Evolutionary conservation across 768 basidiomycete genomes (phyloP).

Genomic region (Termitomyces bulborhizus): DNA sequence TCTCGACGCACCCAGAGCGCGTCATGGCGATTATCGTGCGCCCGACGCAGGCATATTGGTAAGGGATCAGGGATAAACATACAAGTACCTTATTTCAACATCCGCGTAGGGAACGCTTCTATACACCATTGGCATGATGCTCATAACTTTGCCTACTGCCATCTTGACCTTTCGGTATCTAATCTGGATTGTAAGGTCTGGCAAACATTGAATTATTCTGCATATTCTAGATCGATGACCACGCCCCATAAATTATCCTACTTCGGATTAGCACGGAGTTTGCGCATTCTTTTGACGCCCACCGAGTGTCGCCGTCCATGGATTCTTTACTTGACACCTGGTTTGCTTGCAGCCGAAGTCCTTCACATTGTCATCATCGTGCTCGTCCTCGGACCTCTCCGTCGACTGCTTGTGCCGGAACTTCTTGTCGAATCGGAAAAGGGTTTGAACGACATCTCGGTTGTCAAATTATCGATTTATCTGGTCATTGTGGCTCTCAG

Average conservation of each 20-base stretch:
- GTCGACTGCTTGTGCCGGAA: slow-evolving; percentile 40
- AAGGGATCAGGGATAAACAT: slow-evolving; percentile 1
- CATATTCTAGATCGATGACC: slow-evolving; percentile 58
- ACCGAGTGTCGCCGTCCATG: slow-evolving; percentile 77
- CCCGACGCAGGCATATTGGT: slow-evolving; percentile 54
- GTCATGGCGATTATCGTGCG: slow-evolving; percentile 60
- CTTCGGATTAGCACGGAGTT: slow-evolving; percentile 46
- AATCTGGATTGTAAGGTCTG: neutral
- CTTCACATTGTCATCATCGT: slow-evolving; percentile 39
- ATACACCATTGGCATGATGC: slow-evolving; percentile 60
- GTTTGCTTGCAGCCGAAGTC: slow-evolving; percentile 55
- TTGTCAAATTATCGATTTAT: slow-evolving; percentile 48
- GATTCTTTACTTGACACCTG: slow-evolving; percentile 78
- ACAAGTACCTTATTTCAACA: neutral
- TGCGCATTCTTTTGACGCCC: slow-evolving; percentile 72
- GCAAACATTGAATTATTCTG: neutral
- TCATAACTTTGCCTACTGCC: slow-evolving; percentile 61
- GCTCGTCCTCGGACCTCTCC: slow-evolving; percentile 40
- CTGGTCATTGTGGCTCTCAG: slow-evolving; percentile 49
- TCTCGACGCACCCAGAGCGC: slow-evolving; percentile 49
- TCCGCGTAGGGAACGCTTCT: slow-evolving; percentile 43
- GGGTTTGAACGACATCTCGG: slow-evolving; percentile 36
- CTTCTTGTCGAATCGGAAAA: slow-evolving; percentile 24
- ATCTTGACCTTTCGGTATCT: slow-evolving; percentile 73
- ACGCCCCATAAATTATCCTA: slow-evolving; percentile 75